Evolutionary conservation across 192 early-diverging fungal species (phyloP).

Genomic region (Borealophlyctis nickersoniae): DNA sequence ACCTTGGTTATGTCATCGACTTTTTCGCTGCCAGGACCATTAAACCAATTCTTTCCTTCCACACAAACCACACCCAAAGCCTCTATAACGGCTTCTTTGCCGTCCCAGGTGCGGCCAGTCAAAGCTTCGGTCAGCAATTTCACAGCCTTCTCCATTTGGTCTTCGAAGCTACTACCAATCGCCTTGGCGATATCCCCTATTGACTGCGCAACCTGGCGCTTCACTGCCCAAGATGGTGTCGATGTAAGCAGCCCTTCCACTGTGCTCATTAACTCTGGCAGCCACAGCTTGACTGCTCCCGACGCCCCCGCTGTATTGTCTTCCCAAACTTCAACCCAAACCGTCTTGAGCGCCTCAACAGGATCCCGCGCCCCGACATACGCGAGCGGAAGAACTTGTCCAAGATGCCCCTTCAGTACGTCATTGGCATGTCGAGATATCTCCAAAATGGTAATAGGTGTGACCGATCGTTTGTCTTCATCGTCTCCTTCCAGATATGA

Average conservation of each 20-base stretch:
- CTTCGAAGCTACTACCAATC: slow-evolving; percentile 40
- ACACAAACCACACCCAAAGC: slow-evolving; percentile 55
- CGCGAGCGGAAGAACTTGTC: slow-evolving; percentile 65
- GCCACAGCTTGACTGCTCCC: slow-evolving; percentile 60
- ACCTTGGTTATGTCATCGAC: slow-evolving; percentile 41
- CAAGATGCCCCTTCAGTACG: slow-evolving; percentile 47
- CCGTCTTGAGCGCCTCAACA: slow-evolving; percentile 45
- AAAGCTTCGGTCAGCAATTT: slow-evolving; percentile 63
- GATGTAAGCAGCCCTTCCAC: slow-evolving; percentile 47
- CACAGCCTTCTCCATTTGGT: slow-evolving; percentile 47
- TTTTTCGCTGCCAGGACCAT: slow-evolving; percentile 35
- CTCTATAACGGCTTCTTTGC: slow-evolving; percentile 74
- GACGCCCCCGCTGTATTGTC: slow-evolving; percentile 65
- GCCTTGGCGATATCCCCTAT: slow-evolving; percentile 61
- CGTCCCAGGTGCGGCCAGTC: slow-evolving; percentile 72
- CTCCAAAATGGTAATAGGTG: slow-evolving; percentile 65
- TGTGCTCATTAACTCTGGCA: slow-evolving; percentile 59
- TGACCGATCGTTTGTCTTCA: slow-evolving; percentile 65
- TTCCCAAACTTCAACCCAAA: slow-evolving; percentile 78
- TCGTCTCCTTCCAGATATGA: slow-evolving; percentile 76
- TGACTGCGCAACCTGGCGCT: slow-evolving; percentile 68
- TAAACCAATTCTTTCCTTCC: slow-evolving; percentile 53
- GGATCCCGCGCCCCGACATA: slow-evolving; percentile 69
- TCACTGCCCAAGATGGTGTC: slow-evolving; percentile 72
- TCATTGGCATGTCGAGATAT: slow-evolving; percentile 67